A percentile compares a stretch with the other conserved stretches of the same genome.
phyloP scores from a whole-genome alignment of 306 rosid species.

The Leucaena leucocephala region DNA sequence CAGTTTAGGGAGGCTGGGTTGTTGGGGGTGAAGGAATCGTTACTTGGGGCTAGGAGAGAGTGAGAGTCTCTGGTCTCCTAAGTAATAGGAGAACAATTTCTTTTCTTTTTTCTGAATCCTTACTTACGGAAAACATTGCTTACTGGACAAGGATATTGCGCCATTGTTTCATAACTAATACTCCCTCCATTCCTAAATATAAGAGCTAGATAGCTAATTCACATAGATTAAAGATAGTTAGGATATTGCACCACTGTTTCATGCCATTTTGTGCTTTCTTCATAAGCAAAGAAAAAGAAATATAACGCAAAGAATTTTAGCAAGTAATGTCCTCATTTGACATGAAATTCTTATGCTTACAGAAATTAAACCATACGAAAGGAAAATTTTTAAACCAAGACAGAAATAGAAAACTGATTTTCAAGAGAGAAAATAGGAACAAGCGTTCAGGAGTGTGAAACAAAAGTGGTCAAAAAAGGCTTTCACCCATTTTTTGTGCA shows the following conservation, averaged over 20 bases:
- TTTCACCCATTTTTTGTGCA: neutral
- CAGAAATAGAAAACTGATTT: neutral
- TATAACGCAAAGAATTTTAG: conserved; percentile 20
- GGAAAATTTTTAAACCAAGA: neutral
- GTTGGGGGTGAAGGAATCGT: neutral
- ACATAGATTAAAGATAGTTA: too few relatives aligned
- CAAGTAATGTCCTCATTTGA: neutral
- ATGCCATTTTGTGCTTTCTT: neutral
- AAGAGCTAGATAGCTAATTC: too few relatives aligned
- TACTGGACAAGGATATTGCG: neutral
- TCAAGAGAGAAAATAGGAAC: neutral
- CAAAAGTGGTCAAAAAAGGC: neutral
- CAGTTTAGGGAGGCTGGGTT: neutral
- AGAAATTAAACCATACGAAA: neutral
- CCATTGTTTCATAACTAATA: neutral
- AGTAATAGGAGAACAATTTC: neutral
- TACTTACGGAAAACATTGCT: neutral
- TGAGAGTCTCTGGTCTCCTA: neutral
- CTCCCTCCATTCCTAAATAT: neutral
- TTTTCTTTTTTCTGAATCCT: neutral
- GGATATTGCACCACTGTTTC: neutral
- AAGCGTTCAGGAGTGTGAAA: neutral
- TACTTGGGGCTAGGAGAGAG: neutral
- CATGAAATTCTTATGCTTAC: neutral
- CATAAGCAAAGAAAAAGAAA: neutral